Conservation (phyloP, 2,329 filamentous ascomycete genomes). For the Xylaria sp. region DNA sequence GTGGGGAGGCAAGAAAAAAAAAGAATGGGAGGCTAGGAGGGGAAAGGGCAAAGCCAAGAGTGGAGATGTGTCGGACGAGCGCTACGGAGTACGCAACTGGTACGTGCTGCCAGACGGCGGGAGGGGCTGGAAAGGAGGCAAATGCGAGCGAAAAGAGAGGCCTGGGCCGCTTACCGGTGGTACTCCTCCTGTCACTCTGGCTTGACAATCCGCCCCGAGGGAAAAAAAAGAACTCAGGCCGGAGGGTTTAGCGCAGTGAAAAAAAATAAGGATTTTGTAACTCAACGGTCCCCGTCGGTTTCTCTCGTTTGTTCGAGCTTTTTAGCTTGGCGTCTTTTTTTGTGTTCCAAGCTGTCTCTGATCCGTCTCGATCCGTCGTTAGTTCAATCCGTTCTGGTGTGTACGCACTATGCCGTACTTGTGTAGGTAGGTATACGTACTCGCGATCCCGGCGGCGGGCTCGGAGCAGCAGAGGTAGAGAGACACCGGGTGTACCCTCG, state of each 20-base stretch:
- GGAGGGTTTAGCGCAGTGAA: neutral
- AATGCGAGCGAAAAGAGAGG: constrained; percentile 4
- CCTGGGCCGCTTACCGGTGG: constrained; percentile 6
- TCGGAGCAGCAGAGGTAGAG: neutral
- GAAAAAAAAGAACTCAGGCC: neutral
- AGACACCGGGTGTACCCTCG: neutral
- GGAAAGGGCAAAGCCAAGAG: neutral
- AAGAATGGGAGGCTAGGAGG: constrained; percentile 3
- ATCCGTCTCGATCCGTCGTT: constrained; percentile 1
- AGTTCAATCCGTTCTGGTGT: neutral
- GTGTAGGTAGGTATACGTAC: constrained; percentile 7
- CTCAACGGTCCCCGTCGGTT: constrained; percentile 4
- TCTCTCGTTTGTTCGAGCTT: constrained; percentile 4
- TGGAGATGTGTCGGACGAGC: neutral
- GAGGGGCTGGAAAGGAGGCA: constrained; percentile 2
- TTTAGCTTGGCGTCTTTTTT: constrained; percentile 3
- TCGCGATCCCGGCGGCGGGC: constrained; percentile 11
- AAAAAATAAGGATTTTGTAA: neutral
- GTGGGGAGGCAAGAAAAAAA: constrained; percentile 6
- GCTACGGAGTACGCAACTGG: no score
- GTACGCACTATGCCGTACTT: constrained; percentile 8
- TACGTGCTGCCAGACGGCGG: neutral
- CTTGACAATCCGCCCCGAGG: neutral
- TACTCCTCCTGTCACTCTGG: constrained; percentile 1
- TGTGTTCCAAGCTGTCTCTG: constrained; percentile 3